Evolutionary conservation across 768 basidiomycete species (phyloP).

Genomic region (Rhodocollybia butyracea): DNA sequence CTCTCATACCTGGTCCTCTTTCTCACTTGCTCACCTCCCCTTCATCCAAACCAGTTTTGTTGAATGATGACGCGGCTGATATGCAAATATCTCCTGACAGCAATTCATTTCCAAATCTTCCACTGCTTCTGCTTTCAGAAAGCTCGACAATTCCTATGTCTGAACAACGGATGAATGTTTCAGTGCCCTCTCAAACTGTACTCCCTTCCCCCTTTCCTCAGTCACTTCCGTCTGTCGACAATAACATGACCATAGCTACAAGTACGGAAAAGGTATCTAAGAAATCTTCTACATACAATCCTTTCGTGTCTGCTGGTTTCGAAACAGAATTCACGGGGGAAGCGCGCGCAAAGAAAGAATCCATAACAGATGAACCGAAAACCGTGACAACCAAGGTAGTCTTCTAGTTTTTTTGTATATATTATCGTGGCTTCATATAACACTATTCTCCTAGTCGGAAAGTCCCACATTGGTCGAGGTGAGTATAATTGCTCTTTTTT

Average conservation of each 20-base stretch:
- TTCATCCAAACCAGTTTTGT: background rate
- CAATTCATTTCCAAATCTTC: background rate
- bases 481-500: too few species aligned
- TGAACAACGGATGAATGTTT: too few species aligned
- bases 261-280: background rate
- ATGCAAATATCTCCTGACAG: background rate
- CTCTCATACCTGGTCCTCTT: too few species aligned
- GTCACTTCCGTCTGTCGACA: background rate
- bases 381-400: too few species aligned
- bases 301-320: conserved; percentile 52
- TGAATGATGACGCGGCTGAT: background rate
- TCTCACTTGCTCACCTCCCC: conserved; percentile 6
- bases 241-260: background rate
- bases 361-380: too few species aligned
- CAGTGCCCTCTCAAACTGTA: background rate
- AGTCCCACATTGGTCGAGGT: too few species aligned
- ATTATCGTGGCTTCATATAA: too few species aligned
- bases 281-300: conserved; percentile 28
- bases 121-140: too few species aligned
- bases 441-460: too few species aligned
- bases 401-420: too few species aligned
- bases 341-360: conserved; percentile 15
- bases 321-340: conserved; percentile 40
- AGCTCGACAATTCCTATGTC: too few species aligned
- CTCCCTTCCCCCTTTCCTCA: background rate